Evolutionary conservation across 176 grass and related monocot species (phyloP).

Genomic region (Zoysia japonica): DNA sequence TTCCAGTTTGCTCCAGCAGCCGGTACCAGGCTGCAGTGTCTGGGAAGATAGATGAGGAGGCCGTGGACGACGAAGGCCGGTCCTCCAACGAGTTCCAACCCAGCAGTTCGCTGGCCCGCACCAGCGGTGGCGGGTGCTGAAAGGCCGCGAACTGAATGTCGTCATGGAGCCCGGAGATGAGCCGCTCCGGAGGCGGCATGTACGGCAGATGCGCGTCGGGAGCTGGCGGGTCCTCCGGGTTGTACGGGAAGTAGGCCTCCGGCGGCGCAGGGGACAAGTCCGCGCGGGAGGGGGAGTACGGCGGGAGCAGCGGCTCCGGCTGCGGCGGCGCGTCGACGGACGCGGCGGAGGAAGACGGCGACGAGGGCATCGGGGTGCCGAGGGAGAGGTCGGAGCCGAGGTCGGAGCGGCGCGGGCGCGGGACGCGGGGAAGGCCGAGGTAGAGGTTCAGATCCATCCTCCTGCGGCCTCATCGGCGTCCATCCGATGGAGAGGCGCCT

Average conservation of each 20-base stretch:
- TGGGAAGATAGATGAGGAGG: slow-evolving; percentile 49
- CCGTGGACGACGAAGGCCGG: slow-evolving; percentile 60
- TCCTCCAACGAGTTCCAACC: slow-evolving; percentile 36
- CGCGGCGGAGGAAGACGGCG: slow-evolving; percentile 59
- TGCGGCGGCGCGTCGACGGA: slow-evolving; percentile 51
- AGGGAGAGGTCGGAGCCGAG: slow-evolving; percentile 93
- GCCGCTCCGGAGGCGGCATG: slow-evolving; percentile 6
- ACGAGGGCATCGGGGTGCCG: slow-evolving; percentile 72
- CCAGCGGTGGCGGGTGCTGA: slow-evolving; percentile 38
- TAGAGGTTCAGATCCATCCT: slow-evolving; percentile 99
- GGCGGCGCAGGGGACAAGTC: slow-evolving; percentile 30
- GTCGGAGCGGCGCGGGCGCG: slow-evolving; percentile 69
- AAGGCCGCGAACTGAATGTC: slow-evolving; percentile 50
- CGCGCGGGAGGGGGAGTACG: slow-evolving; percentile 36
- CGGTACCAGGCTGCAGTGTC: slow-evolving; percentile 47
- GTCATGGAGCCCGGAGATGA: slow-evolving; percentile 29
- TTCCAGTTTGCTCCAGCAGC: slow-evolving; percentile 61
- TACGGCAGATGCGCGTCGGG: slow-evolving; percentile 44
- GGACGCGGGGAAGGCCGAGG: slow-evolving; percentile 72
- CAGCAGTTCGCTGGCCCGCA: slow-evolving; percentile 46
- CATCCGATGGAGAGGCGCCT: slow-evolving; percentile 40
- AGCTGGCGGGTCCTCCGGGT: slow-evolving; percentile 40
- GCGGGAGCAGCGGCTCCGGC: slow-evolving; percentile 38
- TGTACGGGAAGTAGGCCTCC: slow-evolving; percentile 62
- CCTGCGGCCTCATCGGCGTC: slow-evolving; percentile 60